These are phyloP conservation scores for Globisporangium polare DNA, from an alignment of 352 stramenopile genomes.

Conservation along the genomic window DNA sequence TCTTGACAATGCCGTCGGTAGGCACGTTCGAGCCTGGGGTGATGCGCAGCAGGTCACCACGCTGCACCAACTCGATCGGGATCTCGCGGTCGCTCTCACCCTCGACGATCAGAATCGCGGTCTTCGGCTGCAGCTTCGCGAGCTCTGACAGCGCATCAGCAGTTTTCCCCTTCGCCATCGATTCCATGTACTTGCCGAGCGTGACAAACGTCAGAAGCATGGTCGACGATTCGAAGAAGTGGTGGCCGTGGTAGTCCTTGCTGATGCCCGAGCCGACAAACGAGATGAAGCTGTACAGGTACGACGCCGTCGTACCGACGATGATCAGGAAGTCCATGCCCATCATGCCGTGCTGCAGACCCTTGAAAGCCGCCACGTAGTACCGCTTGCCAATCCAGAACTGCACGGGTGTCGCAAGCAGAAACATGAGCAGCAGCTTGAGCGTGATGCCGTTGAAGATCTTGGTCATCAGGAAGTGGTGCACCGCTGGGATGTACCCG, in stretches of 20 bases:
- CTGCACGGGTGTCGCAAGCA: conserved; percentile 80
- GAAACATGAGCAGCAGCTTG: conserved; percentile 81
- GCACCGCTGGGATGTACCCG: conserved; percentile 63
- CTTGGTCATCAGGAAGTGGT: conserved; percentile 66
- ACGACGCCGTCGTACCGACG: conserved; percentile 80
- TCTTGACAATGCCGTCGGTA: conserved; percentile 78
- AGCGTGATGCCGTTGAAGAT: conserved; percentile 77
- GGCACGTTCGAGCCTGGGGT: conserved; percentile 72
- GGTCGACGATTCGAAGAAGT: conserved; percentile 87
- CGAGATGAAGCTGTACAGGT: conserved; percentile 82
- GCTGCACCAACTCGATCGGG: conserved; percentile 80
- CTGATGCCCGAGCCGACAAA: conserved; percentile 62
- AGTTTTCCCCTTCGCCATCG: conserved; percentile 83
- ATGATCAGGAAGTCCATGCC: conserved; percentile 90
- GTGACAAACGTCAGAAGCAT: conserved; percentile 88
- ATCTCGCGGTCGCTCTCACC: conserved; percentile 67
- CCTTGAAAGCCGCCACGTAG: conserved; percentile 81
- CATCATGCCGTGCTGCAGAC: conserved; percentile 79
- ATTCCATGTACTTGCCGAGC: conserved; percentile 88
- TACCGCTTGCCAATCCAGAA: conserved; percentile 79
- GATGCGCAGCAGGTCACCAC: conserved; percentile 69
- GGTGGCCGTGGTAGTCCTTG: conserved; percentile 63
- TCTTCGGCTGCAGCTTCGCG: conserved; percentile 76
- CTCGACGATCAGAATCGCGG: conserved; percentile 49
- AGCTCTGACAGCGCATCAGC: conserved; percentile 70